These are phyloP conservation scores for Teunomyces stri DNA, from an alignment of 805 yeast species.

Conservation along the genomic window DNA sequence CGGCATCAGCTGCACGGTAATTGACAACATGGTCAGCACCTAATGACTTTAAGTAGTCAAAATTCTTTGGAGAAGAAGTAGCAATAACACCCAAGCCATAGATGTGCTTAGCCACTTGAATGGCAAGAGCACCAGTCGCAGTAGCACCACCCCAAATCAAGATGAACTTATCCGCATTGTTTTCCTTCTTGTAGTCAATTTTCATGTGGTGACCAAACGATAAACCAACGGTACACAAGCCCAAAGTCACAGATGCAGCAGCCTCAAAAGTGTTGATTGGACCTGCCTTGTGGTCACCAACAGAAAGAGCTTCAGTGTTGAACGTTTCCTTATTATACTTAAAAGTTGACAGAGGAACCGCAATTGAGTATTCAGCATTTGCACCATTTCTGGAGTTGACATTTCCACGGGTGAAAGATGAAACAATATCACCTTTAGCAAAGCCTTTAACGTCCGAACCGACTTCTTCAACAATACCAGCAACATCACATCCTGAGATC, in stretches of 20 bases:
- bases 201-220: slow-evolving; percentile 35
- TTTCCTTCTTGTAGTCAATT: slow-evolving; percentile 13
- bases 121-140: slow-evolving; percentile 29
- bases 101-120: slow-evolving; percentile 29
- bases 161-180: slow-evolving; percentile 15
- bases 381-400: slow-evolving; percentile 49
- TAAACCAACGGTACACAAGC: slow-evolving; percentile 49
- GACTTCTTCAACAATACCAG: slow-evolving; percentile 56
- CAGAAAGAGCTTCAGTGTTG: slow-evolving; percentile 15
- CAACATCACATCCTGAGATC: slow-evolving; percentile 57
- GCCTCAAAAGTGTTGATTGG: slow-evolving; percentile 53
- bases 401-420: slow-evolving; percentile 55
- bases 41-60: slow-evolving; percentile 18
- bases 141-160: slow-evolving; percentile 39
- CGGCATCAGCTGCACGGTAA: slow-evolving; percentile 23
- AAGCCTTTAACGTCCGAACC: slow-evolving; percentile 40
- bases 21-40: slow-evolving; percentile 32
- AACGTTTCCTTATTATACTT: slow-evolving; percentile 20
- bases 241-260: slow-evolving; percentile 60
- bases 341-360: slow-evolving; percentile 33
- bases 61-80: slow-evolving; percentile 25
- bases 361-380: slow-evolving; percentile 53
- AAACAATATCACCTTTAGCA: slow-evolving; percentile 48
- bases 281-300: slow-evolving; percentile 31
- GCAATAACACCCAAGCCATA: slow-evolving; percentile 29